Percentiles rank a stretch among this genome's conserved stretches.
These are phyloP conservation scores for Smittium mucronatum DNA, from an alignment of 371 early-diverging fungal species.

Conservation along the genomic window DNA sequence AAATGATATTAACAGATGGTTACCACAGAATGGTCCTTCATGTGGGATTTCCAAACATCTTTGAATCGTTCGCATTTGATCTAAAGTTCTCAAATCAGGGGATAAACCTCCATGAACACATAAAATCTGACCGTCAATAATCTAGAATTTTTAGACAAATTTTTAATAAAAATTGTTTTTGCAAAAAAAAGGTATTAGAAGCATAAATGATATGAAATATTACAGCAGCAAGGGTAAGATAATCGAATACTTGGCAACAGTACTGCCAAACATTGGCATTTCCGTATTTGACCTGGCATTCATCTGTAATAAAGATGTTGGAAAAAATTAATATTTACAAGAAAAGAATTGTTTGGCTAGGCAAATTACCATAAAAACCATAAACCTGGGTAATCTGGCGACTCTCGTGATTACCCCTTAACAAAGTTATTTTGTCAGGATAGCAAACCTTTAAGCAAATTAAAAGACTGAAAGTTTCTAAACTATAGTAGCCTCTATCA, in stretches of 20 bases:
- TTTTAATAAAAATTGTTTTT: no score
- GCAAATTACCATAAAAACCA: constrained; percentile 85
- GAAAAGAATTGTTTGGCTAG: no score
- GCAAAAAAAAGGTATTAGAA: no score
- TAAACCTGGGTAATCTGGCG: constrained; percentile 98
- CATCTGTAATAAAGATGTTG: no score
- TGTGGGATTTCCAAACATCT: constrained; percentile 98
- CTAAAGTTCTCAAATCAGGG: constrained; percentile 91
- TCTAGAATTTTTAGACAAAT: constrained; percentile 15
- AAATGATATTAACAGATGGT: not conserved
- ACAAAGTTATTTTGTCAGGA: constrained; percentile 92
- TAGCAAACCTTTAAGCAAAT: constrained; percentile 87
- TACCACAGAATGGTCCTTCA: constrained; percentile 92
- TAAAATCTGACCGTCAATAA: constrained; percentile 86
- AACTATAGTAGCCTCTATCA: constrained; percentile 96
- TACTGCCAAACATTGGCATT: constrained; percentile 98
- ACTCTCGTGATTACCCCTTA: constrained; percentile 98
- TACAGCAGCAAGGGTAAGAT: constrained; percentile 86
- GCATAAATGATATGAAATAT: no score
- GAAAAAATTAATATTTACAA: not conserved
- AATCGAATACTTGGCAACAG: constrained; percentile 98
- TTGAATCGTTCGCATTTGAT: constrained; percentile 94
- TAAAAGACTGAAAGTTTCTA: constrained; percentile 93
- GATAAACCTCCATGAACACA: constrained; percentile 99
- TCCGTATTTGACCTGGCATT: constrained; percentile 95